Conservation (phyloP, 2,329 filamentous ascomycete species). For the Neophaeococcomyces mojaviensis region DNA sequence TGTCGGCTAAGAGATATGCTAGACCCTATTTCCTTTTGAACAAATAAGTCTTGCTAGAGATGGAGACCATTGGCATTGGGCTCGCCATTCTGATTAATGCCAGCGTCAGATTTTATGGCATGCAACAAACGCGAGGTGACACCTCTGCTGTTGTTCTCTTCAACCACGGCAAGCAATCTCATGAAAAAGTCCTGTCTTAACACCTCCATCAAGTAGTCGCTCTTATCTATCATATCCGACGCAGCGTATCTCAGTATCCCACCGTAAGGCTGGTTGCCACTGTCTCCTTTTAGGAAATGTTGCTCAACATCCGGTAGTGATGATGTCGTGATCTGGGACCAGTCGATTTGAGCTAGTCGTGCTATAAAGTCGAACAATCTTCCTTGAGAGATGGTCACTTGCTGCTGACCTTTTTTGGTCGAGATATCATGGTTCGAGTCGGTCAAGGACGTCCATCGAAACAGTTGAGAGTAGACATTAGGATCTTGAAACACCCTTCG, state of each 20-base stretch:
- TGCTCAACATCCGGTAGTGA: conserved; percentile 47
- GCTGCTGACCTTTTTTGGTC: conserved; percentile 36
- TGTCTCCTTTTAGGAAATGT: conserved; percentile 25
- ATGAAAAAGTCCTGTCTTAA: conserved; percentile 22
- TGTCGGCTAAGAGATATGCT: no score
- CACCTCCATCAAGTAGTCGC: conserved; percentile 22
- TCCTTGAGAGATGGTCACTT: conserved; percentile 51
- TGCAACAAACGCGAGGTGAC: conserved; percentile 16
- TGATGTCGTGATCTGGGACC: conserved; percentile 44
- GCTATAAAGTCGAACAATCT: conserved; percentile 53
- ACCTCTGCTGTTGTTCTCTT: conserved; percentile 16
- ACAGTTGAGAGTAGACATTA: conserved; percentile 51
- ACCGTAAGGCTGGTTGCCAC: conserved; percentile 14
- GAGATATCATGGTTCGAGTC: conserved; percentile 38
- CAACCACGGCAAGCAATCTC: conserved; percentile 16
- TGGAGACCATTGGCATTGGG: conserved; percentile 1
- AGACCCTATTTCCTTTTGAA: no score
- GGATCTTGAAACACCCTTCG: conserved; percentile 54
- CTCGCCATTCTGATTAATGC: conserved; percentile 3
- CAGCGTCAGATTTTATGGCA: conserved; percentile 21
- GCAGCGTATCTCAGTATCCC: conserved; percentile 20
- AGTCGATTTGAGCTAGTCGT: conserved; percentile 47
- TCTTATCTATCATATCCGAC: conserved; percentile 21
- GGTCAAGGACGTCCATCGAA: conserved; percentile 33
- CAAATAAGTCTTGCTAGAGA: neutral